Evolutionary conservation across 2,329 filamentous ascomycete species (phyloP), one percentile per base, ranked within the genome.

Genomic region (Waltergamsia citrina): DNA sequence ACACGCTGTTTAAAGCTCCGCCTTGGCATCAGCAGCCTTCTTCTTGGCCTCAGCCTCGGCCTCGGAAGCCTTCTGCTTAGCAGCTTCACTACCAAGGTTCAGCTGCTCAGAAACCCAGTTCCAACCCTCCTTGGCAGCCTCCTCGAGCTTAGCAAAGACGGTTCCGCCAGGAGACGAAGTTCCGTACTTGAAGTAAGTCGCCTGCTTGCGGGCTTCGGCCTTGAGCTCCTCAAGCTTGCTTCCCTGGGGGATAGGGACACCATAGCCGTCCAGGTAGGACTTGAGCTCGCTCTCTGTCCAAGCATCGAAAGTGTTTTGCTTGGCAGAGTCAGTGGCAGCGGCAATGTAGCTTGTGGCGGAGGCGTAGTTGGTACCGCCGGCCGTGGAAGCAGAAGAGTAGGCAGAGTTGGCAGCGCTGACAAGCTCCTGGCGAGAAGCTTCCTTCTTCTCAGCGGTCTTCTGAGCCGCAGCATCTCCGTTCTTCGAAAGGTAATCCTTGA

Each of bases 201-300:
- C 70, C 47, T 87, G 80, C 53, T 78, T 79, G 44, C 81, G 77
- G 12, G 81, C 84, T 38, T 75, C 65, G 7, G 81, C 81, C 40
- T 75, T 74, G 15, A 90, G 65, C 50, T 86, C 71, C 39, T 88
- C 81, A 36, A 77, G 46, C 37, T 64, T 80, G 14, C 76, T 78
- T 6, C 78, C 78, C 52, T 85, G 80, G 28, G 78, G 80, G 26
- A 72, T 66, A 5, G 65, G 57, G 26, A 90, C 63, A 24, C 85
- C 85, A 43, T 86, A 90, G 41, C 76, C 81, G 51, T 90, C 84
- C 6, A 90, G 71, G 49, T 88, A 90, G 2, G 73, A 63, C 66
- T 90, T 88, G 41, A 92, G 64, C 18, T 90, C 81, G 29, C 70
- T 71, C 47, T 76, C 70, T 36, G 69, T 81, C 84, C 84, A 90